Evolutionary conservation across 331 rosid species (phyloP).

Genomic region (Prunus yedoensis): DNA sequence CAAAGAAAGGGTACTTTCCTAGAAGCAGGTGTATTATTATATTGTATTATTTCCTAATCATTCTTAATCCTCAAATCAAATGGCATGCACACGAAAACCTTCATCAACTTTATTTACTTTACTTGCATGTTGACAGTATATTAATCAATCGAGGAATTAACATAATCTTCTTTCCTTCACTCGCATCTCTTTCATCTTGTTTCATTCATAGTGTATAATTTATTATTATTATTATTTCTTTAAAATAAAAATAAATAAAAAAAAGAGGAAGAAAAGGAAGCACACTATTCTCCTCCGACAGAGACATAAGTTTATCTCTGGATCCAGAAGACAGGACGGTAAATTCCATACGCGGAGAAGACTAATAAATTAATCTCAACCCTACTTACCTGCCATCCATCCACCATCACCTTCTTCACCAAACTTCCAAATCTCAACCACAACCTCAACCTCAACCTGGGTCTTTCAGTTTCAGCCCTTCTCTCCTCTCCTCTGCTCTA

Average conservation of each 20-base stretch:
- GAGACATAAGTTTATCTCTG: slow-evolving; percentile 34
- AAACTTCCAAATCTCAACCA: slow-evolving; percentile 32
- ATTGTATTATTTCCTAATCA: neutral
- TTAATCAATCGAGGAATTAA: no score
- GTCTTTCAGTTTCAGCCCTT: no score
- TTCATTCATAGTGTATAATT: no score
- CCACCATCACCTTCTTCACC: slow-evolving; percentile 26
- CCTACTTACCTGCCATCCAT: neutral
- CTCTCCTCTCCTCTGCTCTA: slow-evolving; percentile 3
- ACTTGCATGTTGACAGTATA: neutral
- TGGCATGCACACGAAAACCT: no score
- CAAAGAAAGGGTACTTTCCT: neutral
- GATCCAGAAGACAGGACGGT: slow-evolving; percentile 8
- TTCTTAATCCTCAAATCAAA: neutral
- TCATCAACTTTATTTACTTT: no score
- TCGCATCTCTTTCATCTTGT: no score
- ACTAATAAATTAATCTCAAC: slow-evolving; percentile 10
- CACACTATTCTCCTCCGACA: slow-evolving; percentile 38
- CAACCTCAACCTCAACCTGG: slow-evolving; percentile 22
- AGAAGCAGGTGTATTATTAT: neutral
- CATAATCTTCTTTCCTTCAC: no score
- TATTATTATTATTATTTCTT: neutral
- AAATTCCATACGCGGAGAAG: slow-evolving; percentile 38
- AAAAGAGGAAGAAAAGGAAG: neutral
- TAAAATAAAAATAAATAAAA: neutral